Base-by-base conservation (phyloP, 768 basidiomycete genomes). In the Coprinopsis strossmayeri region DNA sequence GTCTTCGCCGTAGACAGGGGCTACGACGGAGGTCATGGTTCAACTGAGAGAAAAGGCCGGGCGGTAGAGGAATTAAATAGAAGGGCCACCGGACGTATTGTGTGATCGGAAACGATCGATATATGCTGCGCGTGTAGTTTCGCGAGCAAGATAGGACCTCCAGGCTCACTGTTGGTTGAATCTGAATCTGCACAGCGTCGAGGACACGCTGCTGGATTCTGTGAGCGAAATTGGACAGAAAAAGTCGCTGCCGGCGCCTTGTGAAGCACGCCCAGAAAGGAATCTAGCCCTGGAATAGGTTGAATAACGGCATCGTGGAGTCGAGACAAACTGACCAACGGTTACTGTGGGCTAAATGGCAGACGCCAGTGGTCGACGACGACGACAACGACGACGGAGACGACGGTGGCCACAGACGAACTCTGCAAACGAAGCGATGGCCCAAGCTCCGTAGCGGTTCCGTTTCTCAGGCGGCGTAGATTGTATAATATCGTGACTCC, bases 391-490 rank as follows among this genome's bases (percentile, higher is more conserved):
- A 18, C 37, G 12, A 7, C 18, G 7, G 7, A 9, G 10, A 10
- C 37, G 18, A 38, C 37, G 24, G 7, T 23, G 40, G 21, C 23
- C 10, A 25, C 40, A 23, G 40, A 25, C 40, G 11, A 23, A 24
- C 23, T 42, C 18, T 25, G 28, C 27, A 45, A 18, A 17, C 21
- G 43, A 32, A 28, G 43, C 43, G 12, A 45, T 28, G 27, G 43
- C 27, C 43, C 43, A 45, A 45, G 43, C 43, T 45, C 43, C 43
- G 43, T 30, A 45, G 27, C 25, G 28, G 30, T 45, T 27, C 43
- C 43, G 43, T 27, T 45, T 45, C 43, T 32, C 43, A 45, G 43
- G 43, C 43, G 5, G 40, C 23, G 21, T 25, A 23, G 40, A 42
- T 42, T 38, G 15, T 32, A 32, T 15, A 38, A 32, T 32, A 20